phyloP scores from a whole-genome alignment of 306 rosid genomes.

The Prunus armeniaca region DNA sequence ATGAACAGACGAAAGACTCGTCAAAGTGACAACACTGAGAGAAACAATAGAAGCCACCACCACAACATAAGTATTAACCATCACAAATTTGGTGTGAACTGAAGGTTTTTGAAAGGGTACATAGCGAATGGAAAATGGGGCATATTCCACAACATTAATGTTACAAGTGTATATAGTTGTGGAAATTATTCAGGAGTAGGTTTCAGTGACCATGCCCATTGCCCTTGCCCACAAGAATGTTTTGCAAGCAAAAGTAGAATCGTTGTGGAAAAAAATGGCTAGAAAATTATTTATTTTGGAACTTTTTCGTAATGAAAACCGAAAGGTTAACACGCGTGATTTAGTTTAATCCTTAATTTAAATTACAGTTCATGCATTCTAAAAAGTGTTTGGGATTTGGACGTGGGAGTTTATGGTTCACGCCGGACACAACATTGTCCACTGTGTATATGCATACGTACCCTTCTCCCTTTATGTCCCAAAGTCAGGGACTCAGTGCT shows the following conservation, averaged over 20 bases:
- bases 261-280: background rate
- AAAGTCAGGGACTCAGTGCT: background rate
- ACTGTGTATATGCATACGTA: background rate
- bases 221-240: background rate
- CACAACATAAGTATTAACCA: constrained; percentile 27
- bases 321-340: background rate
- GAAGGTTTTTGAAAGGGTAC: constrained; percentile 19
- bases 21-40: constrained; percentile 36
- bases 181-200: background rate
- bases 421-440: background rate
- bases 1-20: constrained; percentile 63
- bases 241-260: background rate
- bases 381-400: background rate
- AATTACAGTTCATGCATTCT: background rate
- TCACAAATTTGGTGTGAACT: constrained; percentile 40
- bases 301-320: background rate
- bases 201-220: background rate
- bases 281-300: background rate
- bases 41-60: constrained; percentile 29
- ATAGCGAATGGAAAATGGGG: constrained; percentile 1
- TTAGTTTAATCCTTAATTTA: too few relatives aligned
- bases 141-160: background rate
- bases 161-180: background rate
- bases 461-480: background rate
- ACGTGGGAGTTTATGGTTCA: background rate